Base-by-base conservation (phyloP, 768 basidiomycete species). In the Melanogaster broomeanus region DNA sequence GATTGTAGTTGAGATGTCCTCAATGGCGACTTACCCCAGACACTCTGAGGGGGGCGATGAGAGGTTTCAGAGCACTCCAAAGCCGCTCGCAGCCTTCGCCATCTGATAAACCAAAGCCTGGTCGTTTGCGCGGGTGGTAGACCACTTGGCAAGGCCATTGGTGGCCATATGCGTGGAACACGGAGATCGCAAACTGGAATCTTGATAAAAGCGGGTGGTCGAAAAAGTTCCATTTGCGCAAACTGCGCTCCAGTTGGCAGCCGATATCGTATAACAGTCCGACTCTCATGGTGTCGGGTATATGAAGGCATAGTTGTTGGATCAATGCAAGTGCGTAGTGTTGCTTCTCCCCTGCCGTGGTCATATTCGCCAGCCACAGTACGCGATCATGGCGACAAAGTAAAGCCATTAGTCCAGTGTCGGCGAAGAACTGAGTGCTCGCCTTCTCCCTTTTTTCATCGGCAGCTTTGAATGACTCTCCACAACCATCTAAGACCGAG, bases 141-240 rank as follows among this genome's bases (percentile, higher is more conserved):
- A 61, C 42, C 1, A 75, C 46, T 45, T 71, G 69, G 46, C 69
- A 71, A 6, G 59, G 42, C 67, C 69, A 70, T 34, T 69, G 57
- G 37, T 71, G 70, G 0, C 61, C 66, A 42, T 64, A 70, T 1
- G 68, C 69, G 49, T 73, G 71, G 66, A 73, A 68, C 0, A 62
- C 66, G 10, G 66, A 65, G 2, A 68, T 65, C 27, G 9, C 4
- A 31, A 67, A 70, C 3, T 39, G 16, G 16, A 73, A 31, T 6
- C 59, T 19, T 2, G 34, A 19, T 24, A 40, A 27, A 28, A 53
- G 24, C 12, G 37, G 30, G 13, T 44, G 18, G 12, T 42, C 45
- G 13, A 52, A 38, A 33, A 52, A 34, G 15, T 33, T 41, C 45
- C 45, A 48, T 41, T 52, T 52, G 37, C n/a, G 43, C 35, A 42